These are phyloP conservation scores for Andrographis paniculata DNA, from an alignment of 305 asterid species.

Conservation along the genomic window DNA sequence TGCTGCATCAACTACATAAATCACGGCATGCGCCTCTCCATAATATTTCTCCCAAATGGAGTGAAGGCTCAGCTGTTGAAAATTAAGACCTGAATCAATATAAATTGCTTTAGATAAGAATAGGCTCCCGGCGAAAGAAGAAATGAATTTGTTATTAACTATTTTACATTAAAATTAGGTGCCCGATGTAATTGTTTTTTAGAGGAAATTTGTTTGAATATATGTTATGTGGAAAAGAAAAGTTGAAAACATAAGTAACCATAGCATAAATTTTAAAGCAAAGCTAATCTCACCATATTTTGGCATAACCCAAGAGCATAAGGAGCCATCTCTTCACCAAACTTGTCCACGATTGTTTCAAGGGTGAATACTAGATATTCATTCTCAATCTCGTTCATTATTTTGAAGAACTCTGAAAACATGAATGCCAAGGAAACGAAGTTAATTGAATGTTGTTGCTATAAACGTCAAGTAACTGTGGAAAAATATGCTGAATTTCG, in stretches of 20 bases:
- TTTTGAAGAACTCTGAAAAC: slow-evolving; percentile 82
- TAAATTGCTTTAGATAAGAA: background rate
- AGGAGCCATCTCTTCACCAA: slow-evolving; percentile 99
- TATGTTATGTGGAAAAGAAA: too few species aligned
- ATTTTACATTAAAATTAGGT: too few species aligned
- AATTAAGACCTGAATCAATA: slow-evolving; percentile 20
- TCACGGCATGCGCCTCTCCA: slow-evolving; percentile 90
- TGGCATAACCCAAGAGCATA: slow-evolving; percentile 97
- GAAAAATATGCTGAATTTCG: slow-evolving; percentile 91
- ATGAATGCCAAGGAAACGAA: slow-evolving; percentile 10
- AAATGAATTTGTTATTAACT: too few species aligned
- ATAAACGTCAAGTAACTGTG: slow-evolving; percentile 70
- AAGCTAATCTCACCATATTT: slow-evolving; percentile 59
- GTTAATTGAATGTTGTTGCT: slow-evolving; percentile 5
- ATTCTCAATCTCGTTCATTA: slow-evolving; percentile 97
- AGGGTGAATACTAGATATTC: slow-evolving; percentile 99
- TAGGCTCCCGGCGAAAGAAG: background rate
- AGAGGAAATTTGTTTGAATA: too few species aligned
- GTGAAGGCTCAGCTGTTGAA: slow-evolving; percentile 75
- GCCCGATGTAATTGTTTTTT: too few species aligned
- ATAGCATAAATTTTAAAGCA: slow-evolving; percentile 4
- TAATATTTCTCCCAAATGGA: slow-evolving; percentile 96
- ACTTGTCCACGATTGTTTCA: slow-evolving; percentile 98
- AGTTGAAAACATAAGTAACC: too few species aligned
- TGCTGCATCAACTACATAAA: slow-evolving; percentile 80